Conservation (phyloP, 202 grass and related monocot species). For the Panicum virgatum region DNA sequence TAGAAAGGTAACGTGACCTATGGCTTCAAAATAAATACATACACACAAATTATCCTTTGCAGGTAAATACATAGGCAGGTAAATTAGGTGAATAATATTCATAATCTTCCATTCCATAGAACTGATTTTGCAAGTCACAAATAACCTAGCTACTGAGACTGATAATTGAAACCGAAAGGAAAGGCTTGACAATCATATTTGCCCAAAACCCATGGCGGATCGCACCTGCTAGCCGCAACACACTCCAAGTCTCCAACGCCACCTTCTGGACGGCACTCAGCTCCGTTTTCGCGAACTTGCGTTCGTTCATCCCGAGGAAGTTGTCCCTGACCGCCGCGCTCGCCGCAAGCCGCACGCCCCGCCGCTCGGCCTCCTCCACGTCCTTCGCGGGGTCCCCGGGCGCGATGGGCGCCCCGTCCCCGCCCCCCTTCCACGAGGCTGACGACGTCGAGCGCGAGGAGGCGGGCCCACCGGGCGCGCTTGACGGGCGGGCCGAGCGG, state of each 20-base stretch:
- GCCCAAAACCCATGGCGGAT: not conserved
- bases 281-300: constrained; percentile 60
- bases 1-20: not conserved
- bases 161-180: not conserved
- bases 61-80: not conserved
- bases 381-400: constrained; percentile 48
- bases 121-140: not conserved
- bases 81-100: not conserved
- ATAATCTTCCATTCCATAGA: constrained; percentile 20
- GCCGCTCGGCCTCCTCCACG: constrained; percentile 62
- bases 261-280: constrained; percentile 60
- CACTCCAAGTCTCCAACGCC: constrained; percentile 62
- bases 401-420: constrained; percentile 44
- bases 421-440: constrained; percentile 46
- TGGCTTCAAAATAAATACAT: not conserved
- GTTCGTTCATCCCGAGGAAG: constrained; percentile 89
- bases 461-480: constrained; percentile 64
- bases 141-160: not conserved
- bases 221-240: constrained; percentile 75
- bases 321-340: constrained; percentile 64
- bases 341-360: constrained; percentile 53
- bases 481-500: constrained; percentile 49
- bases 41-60: not conserved
- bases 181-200: not conserved
- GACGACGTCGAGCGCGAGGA: constrained; percentile 58